Evolutionary conservation across 2,329 filamentous ascomycete genomes (phyloP).

Genomic region (Podosphaera fusca): DNA sequence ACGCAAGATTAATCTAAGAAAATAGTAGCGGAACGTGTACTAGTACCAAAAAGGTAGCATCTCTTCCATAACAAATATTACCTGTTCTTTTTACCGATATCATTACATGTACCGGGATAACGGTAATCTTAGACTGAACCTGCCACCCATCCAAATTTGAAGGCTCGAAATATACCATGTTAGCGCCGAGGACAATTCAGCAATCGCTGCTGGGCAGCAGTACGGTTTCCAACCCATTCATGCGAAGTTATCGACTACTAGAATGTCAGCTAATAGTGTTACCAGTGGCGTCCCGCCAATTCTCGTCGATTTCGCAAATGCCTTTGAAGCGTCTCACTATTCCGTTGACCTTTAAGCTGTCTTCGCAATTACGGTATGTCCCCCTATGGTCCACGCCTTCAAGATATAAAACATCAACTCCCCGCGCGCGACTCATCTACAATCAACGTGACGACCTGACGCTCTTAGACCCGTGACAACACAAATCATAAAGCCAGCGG

Average conservation of each 20-base stretch:
- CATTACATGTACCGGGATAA: neutral
- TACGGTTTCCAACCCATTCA: neutral
- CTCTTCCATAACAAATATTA: too few relatives aligned
- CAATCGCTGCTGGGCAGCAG: constrained; percentile 21
- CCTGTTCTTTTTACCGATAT: neutral
- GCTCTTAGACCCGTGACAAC: constrained; percentile 23
- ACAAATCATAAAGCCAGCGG: constrained; percentile 20
- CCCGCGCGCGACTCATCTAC: neutral
- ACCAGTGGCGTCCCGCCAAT: constrained; percentile 22
- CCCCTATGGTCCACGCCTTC: neutral
- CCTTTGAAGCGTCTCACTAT: constrained; percentile 19
- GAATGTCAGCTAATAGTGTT: constrained; percentile 2
- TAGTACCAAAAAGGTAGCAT: too few relatives aligned
- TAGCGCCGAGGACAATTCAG: constrained; percentile 21
- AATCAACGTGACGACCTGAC: constrained; percentile 1
- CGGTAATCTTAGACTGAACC: neutral
- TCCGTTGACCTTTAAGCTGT: constrained; percentile 20
- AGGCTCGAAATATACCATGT: constrained; percentile 15
- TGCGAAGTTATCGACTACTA: neutral
- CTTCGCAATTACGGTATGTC: constrained; percentile 25
- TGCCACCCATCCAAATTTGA: neutral
- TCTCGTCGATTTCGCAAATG: constrained; percentile 19
- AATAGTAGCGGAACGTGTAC: too few relatives aligned
- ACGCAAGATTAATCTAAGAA: too few relatives aligned
- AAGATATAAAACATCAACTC: neutral